These are phyloP conservation scores for Pythium utonaiense DNA, from an alignment of 352 stramenopile species.

Conservation along the genomic window DNA sequence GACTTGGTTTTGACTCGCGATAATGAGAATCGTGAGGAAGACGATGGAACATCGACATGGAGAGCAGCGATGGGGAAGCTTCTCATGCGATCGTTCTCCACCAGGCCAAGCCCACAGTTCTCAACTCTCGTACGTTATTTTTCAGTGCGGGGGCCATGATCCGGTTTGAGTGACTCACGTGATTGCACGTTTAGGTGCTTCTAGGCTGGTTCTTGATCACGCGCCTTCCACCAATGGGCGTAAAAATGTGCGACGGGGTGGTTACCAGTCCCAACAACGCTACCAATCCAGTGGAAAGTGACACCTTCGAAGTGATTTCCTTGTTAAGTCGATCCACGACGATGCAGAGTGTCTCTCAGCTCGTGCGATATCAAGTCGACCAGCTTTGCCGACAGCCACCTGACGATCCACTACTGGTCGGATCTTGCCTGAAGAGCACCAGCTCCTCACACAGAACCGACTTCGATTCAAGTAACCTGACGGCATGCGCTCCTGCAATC, in stretches of 20 bases:
- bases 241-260: too few relatives aligned
- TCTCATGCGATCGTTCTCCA: not conserved
- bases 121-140: slow-evolving; percentile 1
- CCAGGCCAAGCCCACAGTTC: not conserved
- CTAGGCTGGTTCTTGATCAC: not conserved
- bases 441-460: not conserved
- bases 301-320: too few relatives aligned
- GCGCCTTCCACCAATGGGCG: not conserved
- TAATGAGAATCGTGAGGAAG: not conserved
- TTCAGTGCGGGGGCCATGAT: too few relatives aligned
- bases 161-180: too few relatives aligned
- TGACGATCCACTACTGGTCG: not conserved
- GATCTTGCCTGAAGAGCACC: not conserved
- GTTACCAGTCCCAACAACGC: too few relatives aligned
- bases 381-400: not conserved
- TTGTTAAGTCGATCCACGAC: too few relatives aligned
- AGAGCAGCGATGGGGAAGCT: not conserved
- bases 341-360: not conserved
- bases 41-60: not conserved
- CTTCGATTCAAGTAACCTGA: not conserved
- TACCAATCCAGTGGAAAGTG: too few relatives aligned
- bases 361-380: not conserved
- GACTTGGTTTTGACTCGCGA: not conserved
- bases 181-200: not conserved
- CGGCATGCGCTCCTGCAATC: not conserved